A percentile compares a stretch with the other conserved stretches of the same genome.
phyloP scores from a whole-genome alignment of 345 rosid genomes.

The Brassica rapa region DNA sequence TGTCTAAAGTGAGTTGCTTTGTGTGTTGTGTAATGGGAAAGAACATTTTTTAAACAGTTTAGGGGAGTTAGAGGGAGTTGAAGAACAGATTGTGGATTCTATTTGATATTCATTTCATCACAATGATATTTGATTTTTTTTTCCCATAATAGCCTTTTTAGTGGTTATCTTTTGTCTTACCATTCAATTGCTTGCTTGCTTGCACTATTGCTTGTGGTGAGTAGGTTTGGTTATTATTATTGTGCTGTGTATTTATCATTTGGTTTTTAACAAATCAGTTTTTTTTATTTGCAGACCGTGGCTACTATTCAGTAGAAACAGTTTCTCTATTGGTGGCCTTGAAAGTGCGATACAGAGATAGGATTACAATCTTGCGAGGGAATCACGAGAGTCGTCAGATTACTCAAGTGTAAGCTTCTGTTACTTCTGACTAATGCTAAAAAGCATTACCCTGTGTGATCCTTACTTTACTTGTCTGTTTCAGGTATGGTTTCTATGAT shows the following conservation, averaged over 20 bases:
- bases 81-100: not conserved
- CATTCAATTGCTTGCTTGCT: not conserved
- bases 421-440: slow-evolving; percentile 1
- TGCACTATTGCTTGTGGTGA: not conserved
- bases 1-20: not conserved
- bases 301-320: slow-evolving; percentile 98
- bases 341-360: slow-evolving; percentile 96
- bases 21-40: not conserved
- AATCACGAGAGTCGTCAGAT: slow-evolving; percentile 99
- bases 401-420: slow-evolving; percentile 90
- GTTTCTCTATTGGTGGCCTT: slow-evolving; percentile 94
- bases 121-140: not conserved
- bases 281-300: slow-evolving; percentile 71
- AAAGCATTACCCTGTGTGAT: not conserved
- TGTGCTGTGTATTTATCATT: not conserved
- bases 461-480: slow-evolving; percentile 7
- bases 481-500: slow-evolving; percentile 46
- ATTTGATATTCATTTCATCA: not conserved
- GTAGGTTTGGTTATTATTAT: not conserved
- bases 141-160: not conserved
- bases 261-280: not conserved
- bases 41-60: not conserved
- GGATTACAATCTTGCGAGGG: slow-evolving; percentile 93
- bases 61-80: not conserved
- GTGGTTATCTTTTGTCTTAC: not conserved